Evolutionary conservation across 1,139 yeast genomes (phyloP), one percentile per base, ranked within the genome.

Genomic region (Kazachstania sp.): DNA sequence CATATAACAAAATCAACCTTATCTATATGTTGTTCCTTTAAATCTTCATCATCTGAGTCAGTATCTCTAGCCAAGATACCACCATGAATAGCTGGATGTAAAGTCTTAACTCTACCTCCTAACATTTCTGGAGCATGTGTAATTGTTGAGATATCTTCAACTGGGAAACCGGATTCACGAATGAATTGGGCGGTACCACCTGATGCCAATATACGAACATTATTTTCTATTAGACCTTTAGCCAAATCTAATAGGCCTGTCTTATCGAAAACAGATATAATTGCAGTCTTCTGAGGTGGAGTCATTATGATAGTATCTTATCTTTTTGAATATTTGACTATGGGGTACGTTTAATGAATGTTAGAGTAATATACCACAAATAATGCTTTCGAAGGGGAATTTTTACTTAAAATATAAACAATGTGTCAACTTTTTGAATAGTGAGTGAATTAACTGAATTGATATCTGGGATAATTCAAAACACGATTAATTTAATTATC

Each of bases 101-200:
- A 77, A 51, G 98, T 92, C 75, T 92, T 92, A 61, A 92, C 98
- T 72, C 98, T 80, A 53, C 98, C 98, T 50, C 97, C 95, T 59
- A 92, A 77, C 96, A 92, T 92, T 71, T 92, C 98, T 47, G 98
- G 98, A 35, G 97, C 97, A 65, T 88, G 95, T 44, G 98, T 92
- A 66, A 92, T 87, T 51, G 94, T 70, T 45, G 95, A 83, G 48
- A 92, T 97, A 65, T 92, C 98, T 57, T 88, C 95, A 29, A 92
- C 97, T 45, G 95, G 94, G 79, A 92, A 92, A 12, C 97, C 98
- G 47, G 97, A 95, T 67, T 90, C 98, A 66, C 96, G 84, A 51
- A 92, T 83, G 75, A 92, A 75, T 64, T 78, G 81, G 49, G 98
- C 95, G 51, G 98, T 92, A 64, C 98, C 98, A 52, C 98, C 98